These are phyloP conservation scores for Durotheca rogersii DNA, from an alignment of 495 filamentous ascomycete genomes.

Conservation along the genomic window DNA sequence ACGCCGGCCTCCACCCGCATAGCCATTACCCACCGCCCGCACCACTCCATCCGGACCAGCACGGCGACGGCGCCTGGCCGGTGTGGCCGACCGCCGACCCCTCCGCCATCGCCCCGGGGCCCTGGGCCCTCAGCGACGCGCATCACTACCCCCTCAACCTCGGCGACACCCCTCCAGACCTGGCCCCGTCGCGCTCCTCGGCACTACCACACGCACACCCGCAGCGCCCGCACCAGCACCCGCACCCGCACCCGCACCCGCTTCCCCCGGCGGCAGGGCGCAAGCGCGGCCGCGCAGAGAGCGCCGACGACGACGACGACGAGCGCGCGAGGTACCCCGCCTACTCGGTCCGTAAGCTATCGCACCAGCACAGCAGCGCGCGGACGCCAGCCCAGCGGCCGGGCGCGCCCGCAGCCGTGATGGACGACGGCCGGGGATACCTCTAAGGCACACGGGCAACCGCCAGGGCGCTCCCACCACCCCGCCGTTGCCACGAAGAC, in stretches of 20 bases:
- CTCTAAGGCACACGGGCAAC: constrained; percentile 2
- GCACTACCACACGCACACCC: constrained; percentile 4
- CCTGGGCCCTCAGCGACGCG: constrained; percentile 15
- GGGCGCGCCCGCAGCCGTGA: constrained; percentile 30
- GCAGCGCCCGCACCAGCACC: no score
- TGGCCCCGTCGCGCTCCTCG: constrained; percentile 6
- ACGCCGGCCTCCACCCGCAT: constrained; percentile 2
- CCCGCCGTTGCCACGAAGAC: no score
- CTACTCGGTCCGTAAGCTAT: constrained; percentile 33
- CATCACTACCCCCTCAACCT: constrained; percentile 18
- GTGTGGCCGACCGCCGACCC: constrained; percentile 7
- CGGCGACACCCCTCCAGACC: background rate
- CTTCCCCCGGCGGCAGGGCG: constrained; percentile 10
- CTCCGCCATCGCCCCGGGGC: constrained; percentile 1
- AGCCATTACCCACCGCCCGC: background rate
- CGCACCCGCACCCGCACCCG: no score
- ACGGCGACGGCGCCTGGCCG: constrained; percentile 11
- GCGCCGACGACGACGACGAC: constrained; percentile 17
- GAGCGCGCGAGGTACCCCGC: constrained; percentile 27
- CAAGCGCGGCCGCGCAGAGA: constrained; percentile 32
- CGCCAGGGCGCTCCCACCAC: background rate
- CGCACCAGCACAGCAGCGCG: constrained; percentile 17
- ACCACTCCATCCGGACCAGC: constrained; percentile 2
- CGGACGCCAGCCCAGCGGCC: no score
- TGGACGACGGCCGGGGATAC: constrained; percentile 25